Percentiles rank a stretch among this genome's conserved stretches.
These are phyloP conservation scores for Aspergillus bombycis DNA, from an alignment of 2,329 filamentous ascomycete species.

Conservation along the genomic window DNA sequence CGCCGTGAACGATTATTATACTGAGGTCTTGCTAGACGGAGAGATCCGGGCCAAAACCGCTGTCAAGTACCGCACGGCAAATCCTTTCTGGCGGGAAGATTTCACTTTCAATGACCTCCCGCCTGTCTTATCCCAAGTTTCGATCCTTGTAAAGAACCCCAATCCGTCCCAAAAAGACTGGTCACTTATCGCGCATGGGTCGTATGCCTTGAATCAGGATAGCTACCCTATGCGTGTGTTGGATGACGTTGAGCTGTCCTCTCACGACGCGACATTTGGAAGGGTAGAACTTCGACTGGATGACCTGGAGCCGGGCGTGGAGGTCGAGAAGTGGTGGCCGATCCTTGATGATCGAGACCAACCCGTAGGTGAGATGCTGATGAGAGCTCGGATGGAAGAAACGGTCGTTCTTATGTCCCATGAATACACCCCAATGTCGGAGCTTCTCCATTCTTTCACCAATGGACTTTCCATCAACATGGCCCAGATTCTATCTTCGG, in stretches of 20 bases:
- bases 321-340: constrained; percentile 86
- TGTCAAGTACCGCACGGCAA: constrained; percentile 49
- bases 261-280: constrained; percentile 50
- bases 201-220: constrained; percentile 47
- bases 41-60: constrained; percentile 53
- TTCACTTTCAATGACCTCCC: constrained; percentile 52
- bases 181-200: constrained; percentile 50
- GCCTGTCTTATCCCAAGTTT: constrained; percentile 50
- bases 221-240: constrained; percentile 43
- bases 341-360: constrained; percentile 77
- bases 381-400: constrained; percentile 83
- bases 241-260: constrained; percentile 51
- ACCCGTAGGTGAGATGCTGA: constrained; percentile 77
- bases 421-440: constrained; percentile 81
- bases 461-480: constrained; percentile 84
- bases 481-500: constrained; percentile 74
- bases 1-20: constrained; percentile 48
- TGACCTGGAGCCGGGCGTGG: constrained; percentile 74
- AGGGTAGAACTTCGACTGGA: constrained; percentile 81
- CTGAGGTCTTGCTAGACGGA: constrained; percentile 53
- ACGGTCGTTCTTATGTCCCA: constrained; percentile 83
- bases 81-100: constrained; percentile 55
- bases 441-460: constrained; percentile 81
- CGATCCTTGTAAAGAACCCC: constrained; percentile 50
- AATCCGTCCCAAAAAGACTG: constrained; percentile 54